phyloP scores from a whole-genome alignment of 805 yeast genomes.

The Ogataea paraovalis region DNA sequence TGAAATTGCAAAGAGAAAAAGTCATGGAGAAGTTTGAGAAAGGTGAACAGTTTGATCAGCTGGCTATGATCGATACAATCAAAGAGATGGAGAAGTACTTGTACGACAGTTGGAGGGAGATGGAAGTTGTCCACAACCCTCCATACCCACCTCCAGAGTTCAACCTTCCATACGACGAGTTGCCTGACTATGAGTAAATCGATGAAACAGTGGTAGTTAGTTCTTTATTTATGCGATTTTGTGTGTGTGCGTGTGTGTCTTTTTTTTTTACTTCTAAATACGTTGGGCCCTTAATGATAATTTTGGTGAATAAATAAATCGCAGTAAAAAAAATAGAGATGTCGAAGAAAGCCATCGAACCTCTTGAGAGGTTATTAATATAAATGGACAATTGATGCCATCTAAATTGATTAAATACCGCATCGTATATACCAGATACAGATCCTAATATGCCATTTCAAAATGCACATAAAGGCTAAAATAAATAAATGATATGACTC shows the following conservation, averaged over 20 bases:
- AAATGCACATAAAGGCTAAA: not conserved
- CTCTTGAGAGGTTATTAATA: too few relatives aligned
- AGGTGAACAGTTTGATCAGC: constrained; percentile 29
- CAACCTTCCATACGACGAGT: constrained; percentile 19
- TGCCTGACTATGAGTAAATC: constrained; percentile 12
- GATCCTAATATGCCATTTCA: not conserved
- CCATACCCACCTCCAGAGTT: constrained; percentile 26
- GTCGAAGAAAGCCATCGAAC: too few relatives aligned
- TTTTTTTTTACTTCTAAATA: too few relatives aligned
- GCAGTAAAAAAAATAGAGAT: too few relatives aligned
- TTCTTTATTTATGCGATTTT: not conserved
- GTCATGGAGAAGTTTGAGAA: constrained; percentile 14
- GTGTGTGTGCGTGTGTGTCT: not conserved
- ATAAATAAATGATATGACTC: not conserved
- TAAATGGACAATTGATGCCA: too few relatives aligned
- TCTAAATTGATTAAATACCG: too few relatives aligned
- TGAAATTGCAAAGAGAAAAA: constrained; percentile 19
- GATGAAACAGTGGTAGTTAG: not conserved
- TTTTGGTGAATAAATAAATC: too few relatives aligned
- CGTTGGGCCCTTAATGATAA: too few relatives aligned
- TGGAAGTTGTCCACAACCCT: constrained; percentile 28
- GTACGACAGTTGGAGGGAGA: constrained; percentile 28
- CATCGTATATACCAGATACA: too few relatives aligned
- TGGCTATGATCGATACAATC: constrained; percentile 24
- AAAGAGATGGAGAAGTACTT: constrained; percentile 28